phyloP scores from a whole-genome alignment of 106 monocot species.

The Agapanthus africanus region DNA sequence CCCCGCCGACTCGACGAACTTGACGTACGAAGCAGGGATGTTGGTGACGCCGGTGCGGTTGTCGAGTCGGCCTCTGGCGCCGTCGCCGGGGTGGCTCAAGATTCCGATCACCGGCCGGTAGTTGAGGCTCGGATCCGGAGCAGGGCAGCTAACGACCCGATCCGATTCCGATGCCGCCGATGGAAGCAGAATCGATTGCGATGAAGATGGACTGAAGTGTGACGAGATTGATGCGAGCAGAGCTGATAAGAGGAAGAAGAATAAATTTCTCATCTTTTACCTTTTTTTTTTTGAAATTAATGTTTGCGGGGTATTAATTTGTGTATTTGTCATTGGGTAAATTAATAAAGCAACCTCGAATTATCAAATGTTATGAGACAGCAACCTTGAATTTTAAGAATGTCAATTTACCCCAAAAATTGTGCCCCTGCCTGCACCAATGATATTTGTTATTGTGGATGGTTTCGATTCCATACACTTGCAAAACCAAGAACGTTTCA shows the following conservation, averaged over 20 bases:
- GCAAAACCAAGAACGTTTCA: too few relatives aligned
- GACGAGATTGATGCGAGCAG: background rate
- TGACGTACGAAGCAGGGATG: constrained; percentile 81
- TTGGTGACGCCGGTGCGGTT: constrained; percentile 43
- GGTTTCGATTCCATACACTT: too few relatives aligned
- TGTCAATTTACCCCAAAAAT: too few relatives aligned
- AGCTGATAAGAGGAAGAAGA: background rate
- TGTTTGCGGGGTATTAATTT: too few relatives aligned
- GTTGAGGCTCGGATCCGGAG: constrained; percentile 44
- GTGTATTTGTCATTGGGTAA: too few relatives aligned
- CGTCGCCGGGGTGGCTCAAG: constrained; percentile 76
- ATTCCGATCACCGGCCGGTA: constrained; percentile 85
- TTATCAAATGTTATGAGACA: too few relatives aligned
- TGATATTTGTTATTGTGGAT: too few relatives aligned
- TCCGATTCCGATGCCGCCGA: background rate
- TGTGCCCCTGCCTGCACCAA: too few relatives aligned
- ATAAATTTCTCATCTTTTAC: background rate
- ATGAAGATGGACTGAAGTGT: background rate
- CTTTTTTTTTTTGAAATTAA: background rate
- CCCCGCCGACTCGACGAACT: constrained; percentile 82
- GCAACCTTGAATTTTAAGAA: too few relatives aligned
- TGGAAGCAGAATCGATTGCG: background rate
- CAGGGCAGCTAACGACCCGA: constrained; percentile 10
- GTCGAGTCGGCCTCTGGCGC: constrained; percentile 62
- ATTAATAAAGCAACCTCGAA: too few relatives aligned